phyloP scores from a whole-genome alignment of 2,329 filamentous ascomycete genomes.

The Colletotrichum euphorbiae region DNA sequence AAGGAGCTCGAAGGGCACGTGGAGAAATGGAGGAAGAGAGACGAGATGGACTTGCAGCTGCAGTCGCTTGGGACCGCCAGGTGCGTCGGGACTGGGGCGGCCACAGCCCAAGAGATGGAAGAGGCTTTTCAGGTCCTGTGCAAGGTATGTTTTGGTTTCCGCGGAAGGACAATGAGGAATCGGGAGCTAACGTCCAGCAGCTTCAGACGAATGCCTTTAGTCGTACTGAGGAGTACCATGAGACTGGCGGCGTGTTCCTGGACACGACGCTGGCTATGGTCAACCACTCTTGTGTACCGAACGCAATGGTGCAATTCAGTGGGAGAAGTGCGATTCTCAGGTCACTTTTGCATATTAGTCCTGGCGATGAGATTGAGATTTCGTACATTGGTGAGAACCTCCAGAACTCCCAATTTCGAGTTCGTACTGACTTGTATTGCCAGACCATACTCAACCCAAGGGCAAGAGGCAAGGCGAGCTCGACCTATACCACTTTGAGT shows the following conservation, averaged over 20 bases:
- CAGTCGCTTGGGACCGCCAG: slow-evolving; percentile 52
- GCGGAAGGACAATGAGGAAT: not conserved
- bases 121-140: slow-evolving; percentile 60
- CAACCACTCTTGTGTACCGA: slow-evolving; percentile 73
- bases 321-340: slow-evolving; percentile 63
- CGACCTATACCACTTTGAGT: slow-evolving; percentile 64
- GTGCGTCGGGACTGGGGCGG: slow-evolving; percentile 45
- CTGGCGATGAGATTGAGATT: slow-evolving; percentile 69
- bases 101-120: slow-evolving; percentile 56
- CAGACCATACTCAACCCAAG: slow-evolving; percentile 60
- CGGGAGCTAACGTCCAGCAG: slow-evolving; percentile 49
- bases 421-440: slow-evolving; percentile 42
- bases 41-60: slow-evolving; percentile 61
- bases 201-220: slow-evolving; percentile 73
- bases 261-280: slow-evolving; percentile 68
- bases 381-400: slow-evolving; percentile 67
- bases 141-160: slow-evolving; percentile 56
- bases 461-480: slow-evolving; percentile 57
- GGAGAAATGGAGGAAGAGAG: slow-evolving; percentile 50
- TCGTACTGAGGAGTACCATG: slow-evolving; percentile 60
- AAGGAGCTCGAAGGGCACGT: slow-evolving; percentile 61
- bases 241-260: slow-evolving; percentile 65
- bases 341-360: slow-evolving; percentile 60
- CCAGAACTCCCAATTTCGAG: not conserved
- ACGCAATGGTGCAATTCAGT: slow-evolving; percentile 67